phyloP scores from a whole-genome alignment of 1,139 yeast genomes.

The Torulaspora pretoriensis region DNA sequence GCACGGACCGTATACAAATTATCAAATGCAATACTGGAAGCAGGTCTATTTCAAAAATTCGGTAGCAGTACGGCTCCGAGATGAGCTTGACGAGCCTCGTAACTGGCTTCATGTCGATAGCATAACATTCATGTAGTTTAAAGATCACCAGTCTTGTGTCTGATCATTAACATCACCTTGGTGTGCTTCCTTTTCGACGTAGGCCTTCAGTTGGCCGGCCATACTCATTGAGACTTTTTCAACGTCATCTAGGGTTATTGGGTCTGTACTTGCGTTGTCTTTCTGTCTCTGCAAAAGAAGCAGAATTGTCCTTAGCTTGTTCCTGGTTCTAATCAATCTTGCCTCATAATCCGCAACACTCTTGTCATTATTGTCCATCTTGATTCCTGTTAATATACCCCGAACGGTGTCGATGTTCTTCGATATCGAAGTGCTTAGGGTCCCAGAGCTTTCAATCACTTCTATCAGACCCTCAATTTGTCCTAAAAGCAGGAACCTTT shows the following conservation, averaged over 20 bases:
- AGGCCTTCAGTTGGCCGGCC: conserved; percentile 33
- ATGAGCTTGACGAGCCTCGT: conserved; percentile 23
- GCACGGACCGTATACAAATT: conserved; percentile 25
- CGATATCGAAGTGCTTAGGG: conserved; percentile 16
- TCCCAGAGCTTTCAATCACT: conserved; percentile 20
- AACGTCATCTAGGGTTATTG: conserved; percentile 26
- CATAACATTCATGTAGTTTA: conserved; percentile 24
- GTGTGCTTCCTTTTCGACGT: conserved; percentile 27
- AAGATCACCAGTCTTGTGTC: conserved; percentile 29
- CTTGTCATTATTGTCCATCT: conserved; percentile 42
- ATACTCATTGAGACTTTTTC: conserved; percentile 26
- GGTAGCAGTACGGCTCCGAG: conserved; percentile 25
- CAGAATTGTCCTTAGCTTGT: conserved; percentile 49
- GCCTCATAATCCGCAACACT: conserved; percentile 50
- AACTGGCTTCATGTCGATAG: conserved; percentile 32
- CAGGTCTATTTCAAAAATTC: conserved; percentile 25
- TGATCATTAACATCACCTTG: conserved; percentile 26
- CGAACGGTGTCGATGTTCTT: conserved; percentile 24
- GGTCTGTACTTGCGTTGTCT: conserved; percentile 14
- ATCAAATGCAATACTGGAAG: conserved; percentile 36
- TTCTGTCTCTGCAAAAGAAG: conserved; percentile 26
- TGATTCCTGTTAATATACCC: conserved; percentile 24
- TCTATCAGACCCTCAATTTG: conserved; percentile 54
- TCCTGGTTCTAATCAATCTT: conserved; percentile 44
- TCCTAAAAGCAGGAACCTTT: conserved; percentile 61